Base-by-base conservation (phyloP, 1,139 yeast species). In the Pneumocystis murina region DNA sequence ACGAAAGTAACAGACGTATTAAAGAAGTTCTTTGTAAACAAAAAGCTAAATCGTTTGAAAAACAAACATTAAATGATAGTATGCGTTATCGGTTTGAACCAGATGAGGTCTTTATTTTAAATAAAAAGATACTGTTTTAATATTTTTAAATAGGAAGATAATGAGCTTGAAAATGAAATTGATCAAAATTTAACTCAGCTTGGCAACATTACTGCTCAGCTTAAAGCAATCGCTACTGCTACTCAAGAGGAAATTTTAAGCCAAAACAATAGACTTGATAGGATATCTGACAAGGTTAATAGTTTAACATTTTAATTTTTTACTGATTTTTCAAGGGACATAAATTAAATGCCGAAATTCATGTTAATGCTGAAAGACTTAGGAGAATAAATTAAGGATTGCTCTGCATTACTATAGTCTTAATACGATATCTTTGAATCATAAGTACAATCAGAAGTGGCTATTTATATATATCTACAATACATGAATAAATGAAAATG, bases 91-190 rank as follows among this genome's bases (percentile, higher is more conserved):
- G 80, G 70, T 82, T 82, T 70, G 86, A 82, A 68, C 63, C 68
- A 43, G 60, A 58, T 40, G 66, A 64, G 55, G 55, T 48, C 5
- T 48, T 17, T 12, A 48, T 48, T 24, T 20, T 4, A 3, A 4
- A 59, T 80, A 78, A 35, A 85, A 82, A 69, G 78, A 79, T 33
- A 10, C 4, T 1, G 7, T 48, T 20, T 48, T 48, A 48, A 48
- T 48, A 48, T 48, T 48, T 43, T 48, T n/a, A 48, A 48, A 48
- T 24, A 48, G 59, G 86, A 83, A 69, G 87, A 83, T 71, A 84
- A 82, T 68, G 84, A 79, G 66, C 75, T 83, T 74, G 86, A 83
- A 68, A 73, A 78, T 62, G 86, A 82, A 71, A 79, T 83, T 65
- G 84, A 82, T 66, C 74, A 76, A 66, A 82, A 83, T 67, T 71